Base-by-base conservation (phyloP, 2,329 filamentous ascomycete species). In the Chalara sp. region DNA sequence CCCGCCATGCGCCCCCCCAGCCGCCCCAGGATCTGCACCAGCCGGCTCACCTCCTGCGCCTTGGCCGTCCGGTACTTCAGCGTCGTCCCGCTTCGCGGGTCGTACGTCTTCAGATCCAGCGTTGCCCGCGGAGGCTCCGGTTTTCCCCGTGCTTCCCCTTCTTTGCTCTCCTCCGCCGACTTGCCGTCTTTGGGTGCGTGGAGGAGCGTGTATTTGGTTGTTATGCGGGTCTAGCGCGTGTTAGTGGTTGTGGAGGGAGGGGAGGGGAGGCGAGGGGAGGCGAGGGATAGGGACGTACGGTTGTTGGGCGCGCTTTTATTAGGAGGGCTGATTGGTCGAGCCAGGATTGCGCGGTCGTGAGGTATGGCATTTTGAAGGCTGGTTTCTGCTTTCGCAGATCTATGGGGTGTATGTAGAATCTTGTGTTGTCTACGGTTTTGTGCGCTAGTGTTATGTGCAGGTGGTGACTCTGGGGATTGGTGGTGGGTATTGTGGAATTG, bases 51-150 rank as follows among this genome's bases (percentile, higher is more conserved):
- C 71, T 97, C 92, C 21, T 89, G 88, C 21, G 87, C 89, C 70
- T 96, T 95, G 65, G 85, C 86, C 35, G 93, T 99, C 66, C 81
- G 79, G 75, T 96, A 97, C 72, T 96, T 95, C 56, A 99, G 78
- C 54, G 85, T 85, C 52, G 85, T 84, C 63, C 93, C 93, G 49
- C 84, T 86, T 41, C 73, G 74, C 1, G 93, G 87, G 67, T 96
- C 89, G 72, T 84, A 97, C 5, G 93, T 93, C 73, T 95, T 97
- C 54, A 99, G 73, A 4, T 83, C 85, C 47, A 99, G 83, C 50
- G 76, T 80, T 57, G 86, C 90, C 57, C 78, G 78, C 5, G 83
- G 75, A 2, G 80, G 72, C 50, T 76, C 75, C 5, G 70, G 50
- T 44, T 66, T 56, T 21, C 52, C 8, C 35, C 48, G 49, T 61